Evolutionary conservation across 179 eudicot species (phyloP).

Genomic region (Silene coronaria): DNA sequence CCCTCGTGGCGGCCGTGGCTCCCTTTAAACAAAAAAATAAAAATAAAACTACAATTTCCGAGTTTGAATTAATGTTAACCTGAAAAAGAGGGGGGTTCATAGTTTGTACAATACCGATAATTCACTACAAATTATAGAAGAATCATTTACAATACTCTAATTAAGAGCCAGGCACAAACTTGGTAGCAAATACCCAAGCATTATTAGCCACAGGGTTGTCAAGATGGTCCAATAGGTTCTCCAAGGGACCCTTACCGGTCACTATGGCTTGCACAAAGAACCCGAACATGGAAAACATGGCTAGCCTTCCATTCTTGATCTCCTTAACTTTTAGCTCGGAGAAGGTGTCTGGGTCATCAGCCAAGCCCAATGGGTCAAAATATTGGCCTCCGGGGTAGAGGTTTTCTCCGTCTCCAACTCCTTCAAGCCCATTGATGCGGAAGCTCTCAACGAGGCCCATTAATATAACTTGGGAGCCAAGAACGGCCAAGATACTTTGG

Average conservation of each 20-base stretch:
- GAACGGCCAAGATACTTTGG: conserved; percentile 69
- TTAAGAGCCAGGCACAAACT: conserved; percentile 85
- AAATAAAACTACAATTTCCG: too few relatives aligned
- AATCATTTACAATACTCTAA: conserved; percentile 19
- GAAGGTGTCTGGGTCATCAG: conserved; percentile 73
- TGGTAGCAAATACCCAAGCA: conserved; percentile 93
- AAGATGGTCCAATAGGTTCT: conserved; percentile 86
- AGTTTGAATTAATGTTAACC: too few relatives aligned
- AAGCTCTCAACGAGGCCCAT: conserved; percentile 93
- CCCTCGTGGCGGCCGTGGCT: too few relatives aligned
- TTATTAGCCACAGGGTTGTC: conserved; percentile 94
- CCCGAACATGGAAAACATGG: conserved; percentile 92
- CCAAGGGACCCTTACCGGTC: conserved; percentile 81
- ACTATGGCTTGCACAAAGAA: conserved; percentile 95
- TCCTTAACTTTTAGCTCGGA: conserved; percentile 90
- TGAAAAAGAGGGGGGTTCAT: too few relatives aligned
- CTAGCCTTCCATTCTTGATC: conserved; percentile 83
- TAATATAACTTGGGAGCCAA: conserved; percentile 59
- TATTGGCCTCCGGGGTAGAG: conserved; percentile 81
- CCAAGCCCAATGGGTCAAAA: conserved; percentile 82
- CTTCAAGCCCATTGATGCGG: conserved; percentile 73
- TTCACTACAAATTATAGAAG: conserved; percentile 13
- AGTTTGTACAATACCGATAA: conserved; percentile 4
- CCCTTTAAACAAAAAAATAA: too few relatives aligned
- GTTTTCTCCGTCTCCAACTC: conserved; percentile 78